Percentiles rank a stretch among this genome's conserved stretches.
Conservation (phyloP, 345 rosid species). For the Sonneratia alba region DNA sequence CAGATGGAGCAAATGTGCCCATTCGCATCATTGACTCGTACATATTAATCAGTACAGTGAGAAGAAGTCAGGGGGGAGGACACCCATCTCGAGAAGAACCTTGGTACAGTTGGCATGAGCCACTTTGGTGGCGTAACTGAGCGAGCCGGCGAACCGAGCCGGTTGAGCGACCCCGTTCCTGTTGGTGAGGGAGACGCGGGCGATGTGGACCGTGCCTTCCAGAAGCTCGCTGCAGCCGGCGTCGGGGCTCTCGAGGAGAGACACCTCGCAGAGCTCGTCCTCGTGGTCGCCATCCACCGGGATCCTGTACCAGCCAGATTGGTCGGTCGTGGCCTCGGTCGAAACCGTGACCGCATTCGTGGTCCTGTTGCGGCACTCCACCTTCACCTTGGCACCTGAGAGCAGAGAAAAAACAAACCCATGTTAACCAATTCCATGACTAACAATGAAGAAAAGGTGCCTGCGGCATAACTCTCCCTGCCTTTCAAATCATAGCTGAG, state of each 20-base stretch:
- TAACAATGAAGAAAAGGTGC: background rate
- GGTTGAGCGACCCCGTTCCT: constrained; percentile 10
- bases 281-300: constrained; percentile 14
- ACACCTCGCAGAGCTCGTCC: constrained; percentile 16
- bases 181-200: constrained; percentile 15
- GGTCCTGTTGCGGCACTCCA: constrained; percentile 15
- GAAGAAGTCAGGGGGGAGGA: constrained; percentile 3
- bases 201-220: constrained; percentile 9
- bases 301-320: background rate
- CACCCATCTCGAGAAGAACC: constrained; percentile 14
- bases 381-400: constrained; percentile 9
- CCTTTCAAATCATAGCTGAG: constrained; percentile 6
- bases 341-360: background rate
- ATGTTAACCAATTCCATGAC: background rate
- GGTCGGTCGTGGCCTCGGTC: constrained; percentile 6
- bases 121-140: constrained; percentile 2
- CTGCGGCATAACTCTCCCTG: background rate
- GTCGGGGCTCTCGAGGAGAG: constrained; percentile 7
- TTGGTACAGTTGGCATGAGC: constrained; percentile 1
- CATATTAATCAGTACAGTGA: no score
- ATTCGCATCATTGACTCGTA: no score
- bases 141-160: constrained; percentile 10
- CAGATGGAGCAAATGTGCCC: no score
- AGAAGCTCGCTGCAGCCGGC: constrained; percentile 8
- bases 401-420: background rate